phyloP scores from a whole-genome alignment of 169 alveolate species.

The Pseudocohnilembus persalinus region DNA sequence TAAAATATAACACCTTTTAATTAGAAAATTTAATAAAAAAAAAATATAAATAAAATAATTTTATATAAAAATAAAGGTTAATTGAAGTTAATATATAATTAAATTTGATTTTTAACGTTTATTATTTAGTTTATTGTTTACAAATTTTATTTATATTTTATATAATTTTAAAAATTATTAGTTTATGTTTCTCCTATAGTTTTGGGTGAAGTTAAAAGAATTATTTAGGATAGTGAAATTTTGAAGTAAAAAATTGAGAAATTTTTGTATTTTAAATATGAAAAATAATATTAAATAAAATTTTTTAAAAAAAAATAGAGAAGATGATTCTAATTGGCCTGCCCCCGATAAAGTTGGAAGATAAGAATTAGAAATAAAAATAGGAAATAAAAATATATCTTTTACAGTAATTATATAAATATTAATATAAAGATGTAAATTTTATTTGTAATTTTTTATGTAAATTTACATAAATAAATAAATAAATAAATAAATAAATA shows the following conservation, averaged over 20 bases:
- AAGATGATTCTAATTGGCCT: slow-evolving; percentile 96
- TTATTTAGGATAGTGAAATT: slow-evolving; percentile 89
- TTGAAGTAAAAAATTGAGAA: slow-evolving; percentile 52
- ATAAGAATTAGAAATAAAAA: slow-evolving; percentile 95
- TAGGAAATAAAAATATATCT: slow-evolving; percentile 83
- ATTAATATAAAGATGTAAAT: background rate
- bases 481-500: too few relatives aligned
- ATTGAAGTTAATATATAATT: too few relatives aligned
- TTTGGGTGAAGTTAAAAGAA: slow-evolving; percentile 84
- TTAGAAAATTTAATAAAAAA: too few relatives aligned
- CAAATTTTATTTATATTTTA: too few relatives aligned
- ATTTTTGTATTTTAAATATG: background rate
- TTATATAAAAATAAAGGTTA: too few relatives aligned
- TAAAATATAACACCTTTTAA: background rate
- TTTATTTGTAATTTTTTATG: background rate
- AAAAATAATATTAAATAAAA: background rate
- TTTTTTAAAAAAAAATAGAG: slow-evolving; percentile 40
- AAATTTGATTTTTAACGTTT: too few relatives aligned
- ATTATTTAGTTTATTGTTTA: too few relatives aligned
- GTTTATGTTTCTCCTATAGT: slow-evolving; percentile 82
- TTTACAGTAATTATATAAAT: slow-evolving; percentile 62
- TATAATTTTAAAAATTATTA: slow-evolving; percentile 17
- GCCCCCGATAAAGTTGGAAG: slow-evolving; percentile 95
- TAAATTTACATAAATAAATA: too few relatives aligned
- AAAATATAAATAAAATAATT: too few relatives aligned